phyloP scores from a whole-genome alignment of 352 stramenopile species.

The Pythium aquatile region DNA sequence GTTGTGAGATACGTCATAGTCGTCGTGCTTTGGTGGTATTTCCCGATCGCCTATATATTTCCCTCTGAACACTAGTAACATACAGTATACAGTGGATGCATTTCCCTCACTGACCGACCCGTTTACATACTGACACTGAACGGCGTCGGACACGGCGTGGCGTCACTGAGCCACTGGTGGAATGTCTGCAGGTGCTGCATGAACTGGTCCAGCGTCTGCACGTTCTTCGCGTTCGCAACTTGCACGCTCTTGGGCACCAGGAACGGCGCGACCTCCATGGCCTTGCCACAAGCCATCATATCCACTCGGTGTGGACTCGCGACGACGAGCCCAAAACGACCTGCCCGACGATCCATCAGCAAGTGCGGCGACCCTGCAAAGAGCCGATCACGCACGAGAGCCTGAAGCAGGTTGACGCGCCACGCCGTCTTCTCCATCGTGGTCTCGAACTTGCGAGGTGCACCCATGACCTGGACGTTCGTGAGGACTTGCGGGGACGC shows the following conservation, averaged over 20 bases:
- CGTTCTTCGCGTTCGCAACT: constrained; percentile 45
- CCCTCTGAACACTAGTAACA: neutral
- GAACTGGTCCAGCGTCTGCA: constrained; percentile 50
- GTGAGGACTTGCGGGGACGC: constrained; percentile 44
- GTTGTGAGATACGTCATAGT: constrained; percentile 1
- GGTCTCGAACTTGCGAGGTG: constrained; percentile 53
- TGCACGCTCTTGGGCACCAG: constrained; percentile 59
- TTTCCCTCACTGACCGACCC: neutral
- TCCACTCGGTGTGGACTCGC: constrained; percentile 60
- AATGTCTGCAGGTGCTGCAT: constrained; percentile 51
- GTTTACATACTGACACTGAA: constrained; percentile 53
- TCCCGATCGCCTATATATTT: constrained; percentile 2
- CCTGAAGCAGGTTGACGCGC: constrained; percentile 52
- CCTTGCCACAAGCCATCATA: constrained; percentile 47
- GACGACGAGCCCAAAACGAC: constrained; percentile 59
- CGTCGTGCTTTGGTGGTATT: neutral
- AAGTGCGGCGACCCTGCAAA: constrained; percentile 47
- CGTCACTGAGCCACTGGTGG: constrained; percentile 51
- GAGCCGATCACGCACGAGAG: constrained; percentile 53
- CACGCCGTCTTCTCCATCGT: constrained; percentile 49
- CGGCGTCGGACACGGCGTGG: constrained; percentile 47
- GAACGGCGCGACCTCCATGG: constrained; percentile 55
- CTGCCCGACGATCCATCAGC: constrained; percentile 34
- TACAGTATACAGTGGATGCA: neutral
- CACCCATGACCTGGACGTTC: constrained; percentile 59